Evolutionary conservation across 805 yeast genomes (phyloP), one percentile per base, ranked within the genome.

Genomic region (Candida germanica): DNA sequence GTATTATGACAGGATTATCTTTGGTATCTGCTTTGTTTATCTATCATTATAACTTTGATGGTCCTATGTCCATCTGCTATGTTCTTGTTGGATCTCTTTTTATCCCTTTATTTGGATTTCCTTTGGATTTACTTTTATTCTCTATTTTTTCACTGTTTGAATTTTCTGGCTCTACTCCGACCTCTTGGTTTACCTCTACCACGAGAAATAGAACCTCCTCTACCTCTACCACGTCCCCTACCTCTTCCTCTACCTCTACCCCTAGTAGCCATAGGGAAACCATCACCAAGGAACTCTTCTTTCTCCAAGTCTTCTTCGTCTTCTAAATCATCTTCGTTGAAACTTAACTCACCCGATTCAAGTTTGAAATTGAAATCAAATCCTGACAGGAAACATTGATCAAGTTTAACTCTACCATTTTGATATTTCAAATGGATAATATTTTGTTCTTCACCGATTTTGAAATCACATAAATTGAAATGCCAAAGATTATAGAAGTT

Each of bases 401-500:
- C 77, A 54, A 79, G 67, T 27, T 68, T 65, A 36, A 83, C 65
- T 56, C 2, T 83, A 78, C 35, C 35, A 26, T 67, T 61, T 10
- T 51, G 61, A 40, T 66, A 61, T 36, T 61, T 63, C 38, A 76
- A 59, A 33, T 60, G 55, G 5, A 83, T 87, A 45, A 66, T 41
- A 47, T 32, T 51, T 33, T 20, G 35, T 20, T 38, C 38, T 26
- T 44, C 37, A 9, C 40, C 39, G 29, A 51, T 41, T 4, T 44
- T 34, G 31, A 51, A 69, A 51, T 83, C 91, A 48, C 87, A 76
- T 29, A 84, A 61, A 48, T 82, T 82, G 55, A 79, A 80, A 55
- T 84, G 87, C 94, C 94, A 84, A 39, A 80, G 68, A 49, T 80
- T 79, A 50, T 79, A 80, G 57, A 79, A 83, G 1, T 87, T 77